Evolutionary conservation across 768 basidiomycete genomes (phyloP), one percentile per base, ranked within the genome.

Genomic region (Stropharia rugosoannulata): DNA sequence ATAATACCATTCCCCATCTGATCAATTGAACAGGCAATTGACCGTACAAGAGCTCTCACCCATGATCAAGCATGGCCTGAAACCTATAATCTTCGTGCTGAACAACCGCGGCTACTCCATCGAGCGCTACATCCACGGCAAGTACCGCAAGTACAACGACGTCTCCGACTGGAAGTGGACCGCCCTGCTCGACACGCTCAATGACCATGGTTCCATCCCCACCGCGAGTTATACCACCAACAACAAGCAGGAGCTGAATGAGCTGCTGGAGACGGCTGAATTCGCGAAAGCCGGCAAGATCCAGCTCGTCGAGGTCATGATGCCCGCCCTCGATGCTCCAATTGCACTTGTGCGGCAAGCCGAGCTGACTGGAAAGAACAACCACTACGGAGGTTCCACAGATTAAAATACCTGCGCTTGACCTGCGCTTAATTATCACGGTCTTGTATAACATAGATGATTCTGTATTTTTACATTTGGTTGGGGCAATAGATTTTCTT

Each of bases 31-130:
- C n/a, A 89, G 87, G 44, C 90, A 92, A 73, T 71, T 92, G 16
- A 85, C 86, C 0, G 85, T 90, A 5, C 93, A 95, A 69, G 92
- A 95, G 64, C 67, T 93, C 12, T 89, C 91, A 4, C 87, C 89
- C 0, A 95, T 96, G 89, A 80, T 95, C 44, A 80, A 79, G 40
- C 70, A 81, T 53, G 82, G 79, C 7, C 68, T 95, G 35, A 86
- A 79, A 59, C 95, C 96, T 4, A 91, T 94, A 69, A 78, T 95
- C 32, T 95, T 95, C 69, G 75, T 93, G 16, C 69, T 93, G 47
- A 92, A 92, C 69, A 93, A 92, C 67, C 76, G 74, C 15, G 89
- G 91, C 0, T 96, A 96, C 72, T 90, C 90, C 16, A 93, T 98
- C 50, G 95, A 98, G 74, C 81, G 89, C 15, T 80, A 77, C 59